These are phyloP conservation scores for Athelia psychrophila DNA, from an alignment of 1,284 basidiomycete genomes.

Conservation along the genomic window DNA sequence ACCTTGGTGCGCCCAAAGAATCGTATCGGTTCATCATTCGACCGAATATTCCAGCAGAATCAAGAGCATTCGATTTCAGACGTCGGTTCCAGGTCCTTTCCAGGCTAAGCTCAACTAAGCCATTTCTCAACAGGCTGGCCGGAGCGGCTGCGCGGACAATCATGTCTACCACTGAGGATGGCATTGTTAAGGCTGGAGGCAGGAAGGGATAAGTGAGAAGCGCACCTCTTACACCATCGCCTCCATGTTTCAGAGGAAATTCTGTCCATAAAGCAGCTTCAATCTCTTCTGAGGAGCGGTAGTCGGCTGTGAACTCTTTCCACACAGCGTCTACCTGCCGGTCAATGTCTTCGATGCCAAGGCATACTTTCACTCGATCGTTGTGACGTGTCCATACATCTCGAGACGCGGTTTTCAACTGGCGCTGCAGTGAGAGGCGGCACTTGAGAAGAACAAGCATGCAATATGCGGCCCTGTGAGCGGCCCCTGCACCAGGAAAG, in stretches of 20 bases:
- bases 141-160: slow-evolving; percentile 29
- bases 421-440: slow-evolving; percentile 1
- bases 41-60: neutral
- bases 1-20: slow-evolving; percentile 42
- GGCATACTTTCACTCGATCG: slow-evolving; percentile 7
- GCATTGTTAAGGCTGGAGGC: slow-evolving; percentile 1
- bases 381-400: slow-evolving; percentile 26
- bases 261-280: slow-evolving; percentile 33
- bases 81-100: slow-evolving; percentile 43
- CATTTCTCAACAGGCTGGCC: slow-evolving; percentile 35
- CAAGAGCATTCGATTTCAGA: slow-evolving; percentile 1
- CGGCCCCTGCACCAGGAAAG: neutral
- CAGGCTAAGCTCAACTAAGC: slow-evolving; percentile 38
- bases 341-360: slow-evolving; percentile 23
- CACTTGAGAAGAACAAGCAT: neutral
- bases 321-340: slow-evolving; percentile 25
- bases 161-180: slow-evolving; percentile 42
- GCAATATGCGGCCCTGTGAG: neutral
- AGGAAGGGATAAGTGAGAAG: neutral
- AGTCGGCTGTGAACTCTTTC: slow-evolving; percentile 29
- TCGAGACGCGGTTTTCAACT: slow-evolving; percentile 16
- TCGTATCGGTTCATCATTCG: slow-evolving; percentile 30
- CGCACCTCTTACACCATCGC: slow-evolving; percentile 28
- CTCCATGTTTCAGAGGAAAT: slow-evolving; percentile 25
- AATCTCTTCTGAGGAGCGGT: slow-evolving; percentile 29